Percentiles rank a stretch among this genome's conserved stretches.
phyloP scores from a whole-genome alignment of 345 rosid genomes.

The Salix exigua region DNA sequence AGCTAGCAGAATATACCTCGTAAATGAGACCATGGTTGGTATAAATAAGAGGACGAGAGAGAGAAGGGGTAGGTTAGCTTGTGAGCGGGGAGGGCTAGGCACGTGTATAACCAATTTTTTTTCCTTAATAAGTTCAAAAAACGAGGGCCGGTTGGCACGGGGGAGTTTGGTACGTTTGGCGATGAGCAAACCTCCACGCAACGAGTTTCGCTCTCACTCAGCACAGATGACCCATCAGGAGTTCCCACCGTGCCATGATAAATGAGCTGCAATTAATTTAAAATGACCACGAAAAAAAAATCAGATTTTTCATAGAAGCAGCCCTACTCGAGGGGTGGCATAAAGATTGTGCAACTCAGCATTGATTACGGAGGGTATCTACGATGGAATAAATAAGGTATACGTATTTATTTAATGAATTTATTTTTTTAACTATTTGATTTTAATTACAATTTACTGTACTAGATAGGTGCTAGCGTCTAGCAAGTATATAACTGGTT shows the following conservation, averaged over 20 bases:
- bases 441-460: too few species aligned
- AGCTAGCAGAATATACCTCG: neutral
- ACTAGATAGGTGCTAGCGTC: too few species aligned
- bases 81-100: neutral
- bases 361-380: neutral
- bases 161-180: neutral
- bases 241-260: neutral
- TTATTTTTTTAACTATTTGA: too few species aligned
- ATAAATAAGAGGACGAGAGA: neutral
- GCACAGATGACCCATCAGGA: neutral
- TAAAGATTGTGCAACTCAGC: neutral
- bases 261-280: neutral
- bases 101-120: neutral
- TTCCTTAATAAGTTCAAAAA: neutral
- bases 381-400: neutral
- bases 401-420: neutral
- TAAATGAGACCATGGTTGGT: neutral
- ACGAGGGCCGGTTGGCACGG: constrained; percentile 6
- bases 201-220: too few species aligned
- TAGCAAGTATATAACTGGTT: too few species aligned
- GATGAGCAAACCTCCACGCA: neutral
- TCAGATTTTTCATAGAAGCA: neutral
- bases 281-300: neutral
- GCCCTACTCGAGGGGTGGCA: neutral
- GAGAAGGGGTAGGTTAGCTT: neutral